phyloP scores from a whole-genome alignment of 352 stramenopile genomes.

The Ophiocytium majus region DNA sequence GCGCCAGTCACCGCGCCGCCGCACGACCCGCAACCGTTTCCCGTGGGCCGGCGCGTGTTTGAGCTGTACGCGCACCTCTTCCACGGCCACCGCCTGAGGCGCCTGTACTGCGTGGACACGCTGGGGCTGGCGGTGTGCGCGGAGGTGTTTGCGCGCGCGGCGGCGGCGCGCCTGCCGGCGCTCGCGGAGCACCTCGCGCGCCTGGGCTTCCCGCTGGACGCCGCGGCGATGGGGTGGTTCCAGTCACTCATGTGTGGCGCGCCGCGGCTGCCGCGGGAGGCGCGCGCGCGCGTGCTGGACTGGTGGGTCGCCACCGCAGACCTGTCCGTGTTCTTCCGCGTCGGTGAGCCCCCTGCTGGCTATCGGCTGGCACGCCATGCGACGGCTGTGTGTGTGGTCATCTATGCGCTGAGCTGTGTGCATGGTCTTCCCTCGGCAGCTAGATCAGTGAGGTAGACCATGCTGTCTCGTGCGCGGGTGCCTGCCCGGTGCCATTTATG shows the following conservation, averaged over 20 bases:
- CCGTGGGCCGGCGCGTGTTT: background rate
- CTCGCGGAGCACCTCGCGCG: background rate
- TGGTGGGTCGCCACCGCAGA: background rate
- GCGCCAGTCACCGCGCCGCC: too few relatives aligned
- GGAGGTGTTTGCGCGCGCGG: background rate
- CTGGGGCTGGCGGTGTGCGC: background rate
- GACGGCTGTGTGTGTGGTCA: background rate
- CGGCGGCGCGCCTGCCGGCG: background rate
- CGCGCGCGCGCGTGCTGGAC: background rate
- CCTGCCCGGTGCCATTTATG: background rate
- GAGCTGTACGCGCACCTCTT: background rate
- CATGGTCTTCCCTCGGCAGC: background rate
- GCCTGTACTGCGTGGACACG: conserved; percentile 1
- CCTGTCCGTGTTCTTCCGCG: conserved; percentile 1
- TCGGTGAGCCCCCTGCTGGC: background rate
- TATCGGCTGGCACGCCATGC: background rate
- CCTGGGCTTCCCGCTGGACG: background rate
- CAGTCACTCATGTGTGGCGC: background rate
- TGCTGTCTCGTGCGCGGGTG: background rate
- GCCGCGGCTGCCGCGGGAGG: background rate
- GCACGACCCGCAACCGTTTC: too few relatives aligned
- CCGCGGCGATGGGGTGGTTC: background rate
- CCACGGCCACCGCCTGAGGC: background rate
- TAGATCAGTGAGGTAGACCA: background rate
- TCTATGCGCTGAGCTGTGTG: background rate